These are phyloP conservation scores for Boletus tomentosulus DNA, from an alignment of 768 basidiomycete species.

Conservation along the genomic window DNA sequence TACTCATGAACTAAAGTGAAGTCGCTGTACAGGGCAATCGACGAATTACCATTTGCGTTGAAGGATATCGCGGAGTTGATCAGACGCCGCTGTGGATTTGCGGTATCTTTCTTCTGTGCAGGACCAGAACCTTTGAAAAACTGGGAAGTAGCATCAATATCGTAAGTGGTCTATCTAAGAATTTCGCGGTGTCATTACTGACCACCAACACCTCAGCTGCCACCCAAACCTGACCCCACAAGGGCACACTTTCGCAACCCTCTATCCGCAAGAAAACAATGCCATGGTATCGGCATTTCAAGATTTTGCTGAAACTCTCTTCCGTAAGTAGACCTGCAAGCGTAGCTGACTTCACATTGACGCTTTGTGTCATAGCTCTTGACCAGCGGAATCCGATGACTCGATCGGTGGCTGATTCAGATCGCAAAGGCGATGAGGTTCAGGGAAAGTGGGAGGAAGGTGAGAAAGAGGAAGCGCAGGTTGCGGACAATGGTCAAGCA, in stretches of 20 bases:
- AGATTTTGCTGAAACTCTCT: not conserved
- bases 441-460: not conserved
- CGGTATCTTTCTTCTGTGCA: conserved; percentile 3
- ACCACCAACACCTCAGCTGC: not conserved
- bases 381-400: not conserved
- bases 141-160: conserved; percentile 2
- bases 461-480: not conserved
- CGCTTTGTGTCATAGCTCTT: not conserved
- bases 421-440: not conserved
- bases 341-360: not conserved
- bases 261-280: conserved; percentile 2
- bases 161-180: not conserved
- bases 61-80: not conserved
- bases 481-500: not conserved
- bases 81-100: not conserved
- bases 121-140: not conserved
- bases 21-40: not conserved
- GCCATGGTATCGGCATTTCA: not conserved
- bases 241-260: not conserved
- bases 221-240: not conserved
- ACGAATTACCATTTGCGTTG: not conserved
- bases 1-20: not conserved
- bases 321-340: not conserved
- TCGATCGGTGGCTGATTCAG: not conserved
- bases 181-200: not conserved